These are phyloP conservation scores for Uronychia setigera DNA, from an alignment of 73 alveolate genomes.

Conservation along the genomic window DNA sequence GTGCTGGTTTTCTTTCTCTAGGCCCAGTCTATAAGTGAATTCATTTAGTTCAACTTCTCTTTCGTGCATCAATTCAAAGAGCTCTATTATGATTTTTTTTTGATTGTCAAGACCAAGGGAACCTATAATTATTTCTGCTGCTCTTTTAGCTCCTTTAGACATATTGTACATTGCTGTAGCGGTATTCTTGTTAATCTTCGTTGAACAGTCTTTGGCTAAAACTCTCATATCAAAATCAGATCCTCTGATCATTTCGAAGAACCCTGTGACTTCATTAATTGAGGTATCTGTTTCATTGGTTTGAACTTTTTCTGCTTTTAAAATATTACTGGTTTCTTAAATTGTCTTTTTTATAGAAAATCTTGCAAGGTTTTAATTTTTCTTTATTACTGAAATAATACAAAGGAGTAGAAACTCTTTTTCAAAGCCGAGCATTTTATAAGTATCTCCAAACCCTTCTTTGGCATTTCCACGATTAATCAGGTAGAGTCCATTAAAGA, in stretches of 20 bases:
- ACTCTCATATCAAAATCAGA: conserved; percentile 1
- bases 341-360: neutral
- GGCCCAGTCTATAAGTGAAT: neutral
- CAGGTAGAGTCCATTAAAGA: neutral
- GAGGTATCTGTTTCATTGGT: neutral
- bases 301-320: neutral
- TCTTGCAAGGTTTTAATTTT: neutral
- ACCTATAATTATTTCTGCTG: neutral
- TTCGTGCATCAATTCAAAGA: neutral
- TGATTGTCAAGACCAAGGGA: neutral
- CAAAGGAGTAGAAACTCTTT: neutral
- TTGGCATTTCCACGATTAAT: neutral
- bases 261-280: neutral
- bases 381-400: neutral
- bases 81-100: conserved; percentile 2
- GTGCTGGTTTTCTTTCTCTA: neutral
- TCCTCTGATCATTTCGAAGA: neutral
- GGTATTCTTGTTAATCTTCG: neutral
- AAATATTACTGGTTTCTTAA: neutral
- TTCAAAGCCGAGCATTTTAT: too few relatives aligned
- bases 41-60: neutral
- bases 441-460: neutral
- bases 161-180: neutral
- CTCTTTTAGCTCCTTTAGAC: neutral
- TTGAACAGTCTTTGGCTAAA: neutral